phyloP scores from a whole-genome alignment of 371 early-diverging fungal genomes.

The Mortierella sp. region DNA sequence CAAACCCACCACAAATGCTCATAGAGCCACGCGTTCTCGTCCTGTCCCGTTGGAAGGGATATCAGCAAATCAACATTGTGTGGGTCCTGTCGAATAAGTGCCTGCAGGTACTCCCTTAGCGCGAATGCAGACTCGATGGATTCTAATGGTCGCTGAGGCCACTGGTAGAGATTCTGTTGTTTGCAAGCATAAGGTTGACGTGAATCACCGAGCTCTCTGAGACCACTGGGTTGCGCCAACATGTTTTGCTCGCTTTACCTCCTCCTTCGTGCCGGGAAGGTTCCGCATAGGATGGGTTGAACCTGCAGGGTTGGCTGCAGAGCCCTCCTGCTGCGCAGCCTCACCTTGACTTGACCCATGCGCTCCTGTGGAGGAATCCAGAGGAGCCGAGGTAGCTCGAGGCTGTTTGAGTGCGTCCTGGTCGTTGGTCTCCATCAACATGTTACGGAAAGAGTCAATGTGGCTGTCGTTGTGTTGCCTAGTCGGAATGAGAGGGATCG shows the following conservation, averaged over 20 bases:
- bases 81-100: conserved; percentile 72
- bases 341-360: neutral
- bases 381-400: conserved; percentile 1
- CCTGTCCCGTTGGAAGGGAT: conserved; percentile 74
- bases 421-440: conserved; percentile 41
- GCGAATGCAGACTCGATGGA: conserved; percentile 80
- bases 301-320: neutral
- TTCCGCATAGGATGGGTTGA: conserved; percentile 28
- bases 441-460: neutral
- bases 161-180: conserved; percentile 65
- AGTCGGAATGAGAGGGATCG: neutral
- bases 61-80: conserved; percentile 72
- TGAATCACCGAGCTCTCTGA: neutral
- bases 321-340: neutral
- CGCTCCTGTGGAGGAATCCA: conserved; percentile 3
- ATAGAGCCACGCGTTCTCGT: conserved; percentile 85
- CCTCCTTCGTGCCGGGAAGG: conserved; percentile 52
- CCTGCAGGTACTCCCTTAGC: conserved; percentile 88
- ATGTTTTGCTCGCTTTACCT: conserved; percentile 22
- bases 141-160: conserved; percentile 68
- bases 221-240: neutral
- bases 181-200: neutral
- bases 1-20: conserved; percentile 80
- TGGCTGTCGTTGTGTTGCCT: too few relatives aligned
- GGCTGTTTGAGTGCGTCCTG: conserved; percentile 24